Evolutionary conservation across 352 stramenopile species (phyloP), one percentile per base, ranked within the genome.

Genomic region (Ophiocytium majus): DNA sequence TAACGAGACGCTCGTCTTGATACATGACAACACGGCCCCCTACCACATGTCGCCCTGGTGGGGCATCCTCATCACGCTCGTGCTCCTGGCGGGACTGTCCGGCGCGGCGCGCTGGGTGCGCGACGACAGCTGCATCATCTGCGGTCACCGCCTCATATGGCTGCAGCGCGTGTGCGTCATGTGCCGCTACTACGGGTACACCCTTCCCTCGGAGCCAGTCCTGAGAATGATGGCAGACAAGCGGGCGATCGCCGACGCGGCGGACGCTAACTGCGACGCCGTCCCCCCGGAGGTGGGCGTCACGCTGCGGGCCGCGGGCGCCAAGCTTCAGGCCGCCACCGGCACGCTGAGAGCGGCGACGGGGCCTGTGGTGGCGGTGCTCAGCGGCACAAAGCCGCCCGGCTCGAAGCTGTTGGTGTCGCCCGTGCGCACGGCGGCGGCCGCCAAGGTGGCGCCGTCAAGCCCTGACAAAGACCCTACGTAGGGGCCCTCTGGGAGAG

Each of bases 141-240:
- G 82, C 76, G 82, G 82, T 10, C 49, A 86, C 63, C 75, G 81
- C 43, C 78, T 86, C 35, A 82, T 86, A 33, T 86, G 75, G 75
- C 63, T 86, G 34, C 31, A 1, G 17, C 75, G 76, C 50, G 82
- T 86, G 35, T 86, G 82, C 75, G 50, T 35, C 10, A 71, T 74
- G 19, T 86, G 82, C 31, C 74, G 49, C 43, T 82, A 80, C 82
- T 86, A 83, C 82, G 82, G 82, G 33, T 86, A 86, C 76, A 49
- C 75, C 17, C 75, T 64, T 9, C 82, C 82, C 36, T 86, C 82
- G 34, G 64, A 10, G 5, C 17, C 31, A 14, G 64, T 37, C 5
- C 64, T 76, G 64, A 34, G 17, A 17, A 5, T 76, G 5, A 17
- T 76, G 31, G 64, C 5, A 17, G 5, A 34, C 5, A 76, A 76